These are phyloP conservation scores for Pachyrhizus erosus DNA, from an alignment of 306 rosid genomes.

Conservation along the genomic window DNA sequence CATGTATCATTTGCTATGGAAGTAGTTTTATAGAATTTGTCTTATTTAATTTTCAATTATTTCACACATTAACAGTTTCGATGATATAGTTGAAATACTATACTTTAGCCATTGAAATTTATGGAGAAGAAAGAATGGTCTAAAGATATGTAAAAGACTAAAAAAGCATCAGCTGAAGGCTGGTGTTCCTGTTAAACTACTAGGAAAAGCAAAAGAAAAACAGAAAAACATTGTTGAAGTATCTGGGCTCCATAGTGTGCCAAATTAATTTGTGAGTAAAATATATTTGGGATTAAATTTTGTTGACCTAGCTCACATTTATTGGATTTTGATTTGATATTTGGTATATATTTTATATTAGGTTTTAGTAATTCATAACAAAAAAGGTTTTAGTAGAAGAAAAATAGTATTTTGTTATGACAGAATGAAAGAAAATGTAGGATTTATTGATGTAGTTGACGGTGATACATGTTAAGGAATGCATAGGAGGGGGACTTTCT, in stretches of 20 bases:
- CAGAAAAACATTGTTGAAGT: not conserved
- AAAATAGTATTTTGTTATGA: not conserved
- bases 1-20: not conserved
- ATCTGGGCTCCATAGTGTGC: not conserved
- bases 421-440: no score
- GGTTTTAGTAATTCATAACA: no score
- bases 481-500: no score
- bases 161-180: not conserved
- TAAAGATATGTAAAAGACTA: not conserved
- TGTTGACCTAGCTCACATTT: not conserved
- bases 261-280: not conserved
- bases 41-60: not conserved
- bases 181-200: slow-evolving; percentile 15
- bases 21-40: slow-evolving; percentile 22
- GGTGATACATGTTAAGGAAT: no score
- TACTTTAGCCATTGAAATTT: not conserved
- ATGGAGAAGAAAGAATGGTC: not conserved
- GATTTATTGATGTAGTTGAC: no score
- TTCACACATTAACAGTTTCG: not conserved
- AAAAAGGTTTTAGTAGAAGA: not conserved
- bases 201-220: not conserved
- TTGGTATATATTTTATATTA: not conserved
- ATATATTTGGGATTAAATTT: not conserved
- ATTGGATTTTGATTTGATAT: not conserved
- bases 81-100: not conserved